Base-by-base conservation (phyloP, 169 alveolate genomes). In the Eimeria zaria region DNA sequence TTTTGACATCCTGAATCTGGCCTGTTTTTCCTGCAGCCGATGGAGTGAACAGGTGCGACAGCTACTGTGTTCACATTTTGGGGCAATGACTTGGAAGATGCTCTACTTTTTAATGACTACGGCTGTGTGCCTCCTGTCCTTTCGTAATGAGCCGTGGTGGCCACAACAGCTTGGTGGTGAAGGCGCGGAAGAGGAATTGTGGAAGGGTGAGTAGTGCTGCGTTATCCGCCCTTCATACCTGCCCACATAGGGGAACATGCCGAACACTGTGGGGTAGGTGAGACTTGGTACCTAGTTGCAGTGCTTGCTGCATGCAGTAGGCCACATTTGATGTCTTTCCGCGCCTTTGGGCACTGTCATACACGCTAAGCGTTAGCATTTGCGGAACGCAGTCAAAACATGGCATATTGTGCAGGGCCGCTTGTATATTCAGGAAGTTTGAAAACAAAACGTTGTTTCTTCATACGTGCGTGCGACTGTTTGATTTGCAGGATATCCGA, bases 401-500 rank as follows among this genome's bases (percentile, higher is more conserved):
- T 27, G 12, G 74, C 91, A 7, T 24, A 7, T 51, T 53, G 71
- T n/a, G 11, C 55, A 18, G 55, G 74, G 36, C 14, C 30, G 36
- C 3, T 41, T 20, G 33, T 22, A 18, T 22, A 36, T 18, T 20
- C 33, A 9, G 74, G 53, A 33, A 33, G 1, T 74, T 24, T n/a
- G 24, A 22, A 0, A 39, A 33, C 53, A 22, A 14, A 1, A 11
- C 33, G 14, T 4, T 58, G 30, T 80, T 24, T 24, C 39, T 30
- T 39, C 41, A 33, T 41, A n/a, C 39, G 58, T 58, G 91, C 39
- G 58, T 58, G 91, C 62, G 16, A 55, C 48, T 80, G 76, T 46
- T 92, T 27, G 71, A 27, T 64, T 16, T 80, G 69, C 96, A 97
- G 98, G 94, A 14, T 96, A 96, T 71, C 98, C 98, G 48, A 88